Evolutionary conservation across 805 yeast genomes (phyloP), one percentile per base, ranked within the genome.

Genomic region (Osmozyma mogii): DNA sequence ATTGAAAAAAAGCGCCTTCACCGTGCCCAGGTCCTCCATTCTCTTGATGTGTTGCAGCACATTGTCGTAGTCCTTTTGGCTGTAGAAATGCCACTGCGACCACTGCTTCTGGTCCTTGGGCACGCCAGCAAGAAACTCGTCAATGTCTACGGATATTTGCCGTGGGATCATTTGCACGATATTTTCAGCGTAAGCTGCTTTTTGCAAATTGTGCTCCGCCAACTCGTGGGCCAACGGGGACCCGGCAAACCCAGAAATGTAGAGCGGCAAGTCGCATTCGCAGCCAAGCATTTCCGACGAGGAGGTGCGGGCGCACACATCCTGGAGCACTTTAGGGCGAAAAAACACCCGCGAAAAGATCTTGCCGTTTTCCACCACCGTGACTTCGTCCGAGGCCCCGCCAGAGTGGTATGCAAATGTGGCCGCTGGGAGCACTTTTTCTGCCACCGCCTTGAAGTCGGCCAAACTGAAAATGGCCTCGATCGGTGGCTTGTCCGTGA

Each of bases 371-470:
- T 26, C 33, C 6, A 29, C 26, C n/a, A 30, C 25, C 14, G 29
- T 9, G 11, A 25, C 21, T 24, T 30, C 33, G 29, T 30, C 33
- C 10, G 26, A 22, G 2, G 33, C 29, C 4, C 33, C 33, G 6
- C 29, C 22, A 7, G 29, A 22, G 20, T 25, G 26, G 33, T 30
- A 30, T 4, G 29, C 19, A 20, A 22, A 30, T 16, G 33, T 26
- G 27, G 29, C 22, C 3, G 9, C 23, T 3, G 33, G 33, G 12
- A 30, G 29, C 9, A 30, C 33, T 23, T 25, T 15, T 16, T 17
- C 22, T 12, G 33, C 33, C 17, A 30, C 33, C 20, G 9, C 25
- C 29, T 30, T 29, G 15, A 30, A 30, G 33, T 30, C 33, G 23
- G n/a, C 27, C 17, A 30, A 15, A 21, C 26, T 30, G 33, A 30